Evolutionary conservation across 345 rosid genomes (phyloP).

Genomic region (Pistacia atlantica): DNA sequence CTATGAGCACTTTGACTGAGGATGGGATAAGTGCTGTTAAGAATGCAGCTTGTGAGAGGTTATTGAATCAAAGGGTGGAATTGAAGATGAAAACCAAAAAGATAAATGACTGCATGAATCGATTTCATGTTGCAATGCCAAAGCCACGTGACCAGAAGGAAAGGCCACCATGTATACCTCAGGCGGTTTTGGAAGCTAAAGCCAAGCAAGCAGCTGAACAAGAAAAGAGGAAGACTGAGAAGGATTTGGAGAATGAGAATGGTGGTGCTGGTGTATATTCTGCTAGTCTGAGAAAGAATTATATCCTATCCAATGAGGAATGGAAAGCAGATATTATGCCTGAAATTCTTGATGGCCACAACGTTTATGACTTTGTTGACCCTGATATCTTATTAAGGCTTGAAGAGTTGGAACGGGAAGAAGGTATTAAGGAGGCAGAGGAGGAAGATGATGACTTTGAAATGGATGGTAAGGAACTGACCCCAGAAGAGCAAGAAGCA

Average conservation of each 20-base stretch:
- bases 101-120: conserved; percentile 82
- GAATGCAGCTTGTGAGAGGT: conserved; percentile 91
- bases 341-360: conserved; percentile 95
- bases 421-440: conserved; percentile 58
- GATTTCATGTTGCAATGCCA: conserved; percentile 90
- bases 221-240: conserved; percentile 70
- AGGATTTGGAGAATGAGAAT: conserved; percentile 87
- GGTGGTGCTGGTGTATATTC: conserved; percentile 98
- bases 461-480: conserved; percentile 62
- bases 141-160: conserved; percentile 82
- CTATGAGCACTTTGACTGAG: conserved; percentile 84
- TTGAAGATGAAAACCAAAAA: conserved; percentile 93
- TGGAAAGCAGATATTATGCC: conserved; percentile 94
- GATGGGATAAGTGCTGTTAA: conserved; percentile 85
- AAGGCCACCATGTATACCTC: conserved; percentile 74
- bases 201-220: conserved; percentile 60
- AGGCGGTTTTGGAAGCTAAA: conserved; percentile 71
- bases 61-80: conserved; percentile 86
- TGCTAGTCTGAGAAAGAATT: conserved; percentile 80
- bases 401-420: conserved; percentile 85
- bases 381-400: conserved; percentile 79
- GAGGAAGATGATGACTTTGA: conserved; percentile 64
- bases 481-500: conserved; percentile 66
- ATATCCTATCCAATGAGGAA: conserved; percentile 72
- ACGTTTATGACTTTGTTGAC: conserved; percentile 86